phyloP scores from a whole-genome alignment of 257 asterid species.

The Solanum microdontum region DNA sequence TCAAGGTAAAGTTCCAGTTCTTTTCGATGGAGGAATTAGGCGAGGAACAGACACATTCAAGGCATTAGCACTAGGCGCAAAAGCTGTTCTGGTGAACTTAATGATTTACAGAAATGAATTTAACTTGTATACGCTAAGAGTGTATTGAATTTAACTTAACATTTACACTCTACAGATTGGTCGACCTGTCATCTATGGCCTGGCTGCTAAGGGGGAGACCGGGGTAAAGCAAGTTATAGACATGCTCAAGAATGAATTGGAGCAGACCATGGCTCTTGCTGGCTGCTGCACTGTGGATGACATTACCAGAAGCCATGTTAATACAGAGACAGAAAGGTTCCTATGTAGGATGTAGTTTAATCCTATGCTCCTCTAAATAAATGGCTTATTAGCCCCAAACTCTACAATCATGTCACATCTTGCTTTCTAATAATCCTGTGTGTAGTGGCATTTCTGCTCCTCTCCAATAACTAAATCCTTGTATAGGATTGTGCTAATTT shows the following conservation, averaged over 20 bases:
- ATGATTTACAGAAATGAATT: neutral
- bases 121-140: neutral
- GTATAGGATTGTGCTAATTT: neutral
- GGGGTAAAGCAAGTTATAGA: constrained; percentile 37
- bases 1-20: constrained; percentile 44
- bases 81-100: constrained; percentile 42
- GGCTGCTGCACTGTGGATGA: constrained; percentile 41
- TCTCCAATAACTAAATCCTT: neutral
- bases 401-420: neutral
- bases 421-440: neutral
- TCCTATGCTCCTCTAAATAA: neutral
- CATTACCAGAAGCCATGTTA: constrained; percentile 36
- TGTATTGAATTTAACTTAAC: no score
- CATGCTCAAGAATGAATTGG: constrained; percentile 52
- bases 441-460: neutral
- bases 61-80: constrained; percentile 66
- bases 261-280: constrained; percentile 49
- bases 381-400: neutral
- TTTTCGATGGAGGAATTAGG: constrained; percentile 64
- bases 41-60: constrained; percentile 64
- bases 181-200: constrained; percentile 39
- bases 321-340: constrained; percentile 20
- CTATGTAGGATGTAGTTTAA: constrained; percentile 23
- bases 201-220: constrained; percentile 41
- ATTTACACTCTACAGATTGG: constrained; percentile 25